Base-by-base conservation (phyloP, 1,284 basidiomycete genomes). In the Boletus nobilissimus region DNA sequence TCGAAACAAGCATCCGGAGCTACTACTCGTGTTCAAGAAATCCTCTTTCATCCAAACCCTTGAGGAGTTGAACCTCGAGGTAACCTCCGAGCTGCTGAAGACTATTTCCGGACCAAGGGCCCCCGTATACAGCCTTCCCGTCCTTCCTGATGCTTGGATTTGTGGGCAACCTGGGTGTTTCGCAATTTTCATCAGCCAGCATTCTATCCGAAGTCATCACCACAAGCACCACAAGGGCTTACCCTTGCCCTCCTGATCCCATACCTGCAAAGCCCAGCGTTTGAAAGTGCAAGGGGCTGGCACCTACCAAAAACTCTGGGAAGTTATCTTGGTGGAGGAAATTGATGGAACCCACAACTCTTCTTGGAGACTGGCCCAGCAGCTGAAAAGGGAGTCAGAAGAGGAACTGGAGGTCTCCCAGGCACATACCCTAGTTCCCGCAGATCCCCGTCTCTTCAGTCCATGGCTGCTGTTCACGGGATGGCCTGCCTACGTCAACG, bases 401-500 rank as follows among this genome's bases (percentile, higher is more conserved):
- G 13, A 67, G 16, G 10, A 75, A 5, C 39, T 66, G 1, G 3
- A 63, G 22, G n/a, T 36, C 3, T 18, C 66, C 1, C 48, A 73
- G n/a, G n/a, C n/a, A n/a, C n/a, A n/a, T n/a, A n/a, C n/a, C n/a
- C n/a, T n/a, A 26, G 38, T 54, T 2, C 69, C 64, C 5, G 40
- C 3, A 0, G 72, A 76, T 8, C 10, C 22, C 2, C 24, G 66
- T 2, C 46, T 76, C 0, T 10, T 80, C 18, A 77, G 16, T 32
- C 77, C 80, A 11, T 80, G 77, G 80, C 32, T 80, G 3, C 18
- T 1, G 0, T 74, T 46, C 0, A 80, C 73, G 8, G 4, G 26
- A 2, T 80, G 79, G 77, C 70, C 78, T 63, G 46, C 74, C 13
- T 26, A 75, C 43, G 34, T 77, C 5, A 13, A 26, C 16, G 11